Evolutionary conservation across 306 rosid genomes (phyloP), one percentile per base, ranked within the genome.

Genomic region (Betula pendula): DNA sequence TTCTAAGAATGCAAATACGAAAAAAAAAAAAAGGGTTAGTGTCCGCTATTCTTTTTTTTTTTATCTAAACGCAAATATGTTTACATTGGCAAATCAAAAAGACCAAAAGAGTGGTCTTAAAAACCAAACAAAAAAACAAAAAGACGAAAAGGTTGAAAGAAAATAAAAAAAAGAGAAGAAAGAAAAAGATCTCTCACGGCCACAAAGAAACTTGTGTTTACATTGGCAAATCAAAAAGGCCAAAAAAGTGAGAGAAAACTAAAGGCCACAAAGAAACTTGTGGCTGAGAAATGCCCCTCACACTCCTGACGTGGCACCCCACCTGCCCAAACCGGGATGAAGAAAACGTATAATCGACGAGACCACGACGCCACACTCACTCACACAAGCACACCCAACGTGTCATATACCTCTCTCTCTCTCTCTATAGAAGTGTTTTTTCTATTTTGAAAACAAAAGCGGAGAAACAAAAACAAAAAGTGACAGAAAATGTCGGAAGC

Each of bases 401-500:
- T 84, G 88, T 75, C 88, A 75, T 77, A 78, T 81, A 78, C 62
- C 71, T 74, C 35, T 25, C 29, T 40, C 69, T 48, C 58, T 73
- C 77, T 68, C 65, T 68, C 73, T 69, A 42, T 74, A 25, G 42
- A 71, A 51, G 8, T 38, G 16, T 15, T 63, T 59, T 72, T 49
- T 19, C 45, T 72, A 50, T 42, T 31, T 10, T 6, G 16, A 19
- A 4, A 40, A 13, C 15, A 10, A 44, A 47, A 17, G 25, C 22
- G 42, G 3, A 48, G 55, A 47, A 17, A 49, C 20, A 25, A 0
- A 66, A 38, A 6, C 8, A 24, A 33, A 60, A 55, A 15, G 47
- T 53, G 73, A 38, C 85, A 53, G 65, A 38, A 82, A 75, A 87
- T 87, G 91, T 83, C 69, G 89, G 87, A 87, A 75, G 75, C 81